phyloP scores from a whole-genome alignment of 441 rosid species.

The Cnidoscolus chayamansa region DNA sequence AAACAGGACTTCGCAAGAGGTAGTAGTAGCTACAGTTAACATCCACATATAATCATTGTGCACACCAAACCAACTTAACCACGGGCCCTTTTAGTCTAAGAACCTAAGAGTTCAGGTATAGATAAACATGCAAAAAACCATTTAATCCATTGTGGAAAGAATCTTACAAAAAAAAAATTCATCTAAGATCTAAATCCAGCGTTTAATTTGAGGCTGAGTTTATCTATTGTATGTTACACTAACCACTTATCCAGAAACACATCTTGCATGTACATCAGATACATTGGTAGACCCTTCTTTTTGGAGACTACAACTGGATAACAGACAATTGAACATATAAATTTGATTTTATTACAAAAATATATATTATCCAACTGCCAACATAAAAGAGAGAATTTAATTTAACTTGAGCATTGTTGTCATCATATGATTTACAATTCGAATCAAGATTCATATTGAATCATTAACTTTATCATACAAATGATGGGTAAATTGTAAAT shows the following conservation, averaged over 20 bases:
- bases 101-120: neutral
- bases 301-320: too few species aligned
- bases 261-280: too few species aligned
- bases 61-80: neutral
- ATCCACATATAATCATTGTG: neutral
- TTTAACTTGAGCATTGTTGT: too few species aligned
- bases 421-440: too few species aligned
- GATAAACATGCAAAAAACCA: conserved; percentile 1
- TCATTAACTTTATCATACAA: too few species aligned
- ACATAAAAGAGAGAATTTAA: too few species aligned
- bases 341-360: neutral
- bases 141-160: neutral
- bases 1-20: neutral
- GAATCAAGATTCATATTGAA: too few species aligned
- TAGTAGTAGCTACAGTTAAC: neutral
- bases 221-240: neutral
- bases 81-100: too few species aligned
- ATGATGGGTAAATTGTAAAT: too few species aligned
- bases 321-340: too few species aligned
- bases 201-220: neutral
- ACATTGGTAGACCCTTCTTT: too few species aligned
- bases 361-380: neutral
- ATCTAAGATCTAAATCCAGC: neutral
- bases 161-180: neutral
- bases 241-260: neutral